Percentiles rank a stretch among this genome's conserved stretches.
Conservation (phyloP, 768 basidiomycete species). For the Vararia minispora region DNA sequence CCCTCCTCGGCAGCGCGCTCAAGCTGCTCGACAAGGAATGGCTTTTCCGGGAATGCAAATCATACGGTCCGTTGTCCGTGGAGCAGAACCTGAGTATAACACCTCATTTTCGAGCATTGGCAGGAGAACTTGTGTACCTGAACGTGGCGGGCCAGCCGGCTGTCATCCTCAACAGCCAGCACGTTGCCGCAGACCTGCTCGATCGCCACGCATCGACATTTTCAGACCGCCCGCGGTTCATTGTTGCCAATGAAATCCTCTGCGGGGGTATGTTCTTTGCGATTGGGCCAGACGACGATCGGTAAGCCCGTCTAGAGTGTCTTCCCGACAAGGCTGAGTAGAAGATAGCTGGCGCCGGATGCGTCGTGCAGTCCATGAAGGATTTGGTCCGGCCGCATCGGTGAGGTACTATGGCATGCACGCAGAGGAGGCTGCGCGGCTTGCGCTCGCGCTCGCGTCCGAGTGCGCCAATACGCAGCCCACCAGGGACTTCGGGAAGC, state of each 20-base stretch:
- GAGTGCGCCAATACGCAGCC: no score
- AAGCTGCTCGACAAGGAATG: no score
- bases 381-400: background rate
- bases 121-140: slow-evolving; percentile 5
- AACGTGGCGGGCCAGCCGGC: slow-evolving; percentile 6
- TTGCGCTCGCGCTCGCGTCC: background rate
- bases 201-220: slow-evolving; percentile 23
- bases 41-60: no score
- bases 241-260: slow-evolving; percentile 22
- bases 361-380: slow-evolving; percentile 6
- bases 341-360: no score
- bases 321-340: no score
- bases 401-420: slow-evolving; percentile 3
- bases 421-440: slow-evolving; percentile 1
- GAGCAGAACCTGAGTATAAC: no score
- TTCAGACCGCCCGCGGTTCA: slow-evolving; percentile 18
- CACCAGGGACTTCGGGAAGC: background rate
- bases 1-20: slow-evolving; percentile 3
- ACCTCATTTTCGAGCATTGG: background rate
- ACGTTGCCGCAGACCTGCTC: slow-evolving; percentile 26
- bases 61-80: no score
- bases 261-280: slow-evolving; percentile 20
- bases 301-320: no score
- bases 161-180: slow-evolving; percentile 22
- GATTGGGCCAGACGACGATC: slow-evolving; percentile 16